phyloP scores from a whole-genome alignment of 768 basidiomycete genomes.

The Sutorius australiensis region DNA sequence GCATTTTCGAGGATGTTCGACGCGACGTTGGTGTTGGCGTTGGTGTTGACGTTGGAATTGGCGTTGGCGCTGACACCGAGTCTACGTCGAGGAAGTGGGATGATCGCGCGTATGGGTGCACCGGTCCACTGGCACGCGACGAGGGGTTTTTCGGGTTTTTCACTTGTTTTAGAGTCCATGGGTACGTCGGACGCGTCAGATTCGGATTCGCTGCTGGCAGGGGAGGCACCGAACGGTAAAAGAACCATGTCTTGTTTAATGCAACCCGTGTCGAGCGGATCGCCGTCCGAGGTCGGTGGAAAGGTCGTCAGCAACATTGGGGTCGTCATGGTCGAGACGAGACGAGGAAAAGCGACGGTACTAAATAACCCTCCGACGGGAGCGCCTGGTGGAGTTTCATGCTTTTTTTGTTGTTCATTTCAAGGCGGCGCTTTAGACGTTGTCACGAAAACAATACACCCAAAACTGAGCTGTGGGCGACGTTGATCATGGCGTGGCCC shows the following conservation, averaged over 20 bases:
- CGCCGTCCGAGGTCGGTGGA: background rate
- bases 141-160: background rate
- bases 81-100: conserved; percentile 17
- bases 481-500: background rate
- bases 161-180: background rate
- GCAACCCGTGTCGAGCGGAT: background rate
- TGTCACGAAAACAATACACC: conserved; percentile 4
- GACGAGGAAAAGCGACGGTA: too few relatives aligned
- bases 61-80: background rate
- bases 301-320: conserved; percentile 5
- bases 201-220: background rate
- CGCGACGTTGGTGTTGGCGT: background rate
- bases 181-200: conserved; percentile 1
- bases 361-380: background rate
- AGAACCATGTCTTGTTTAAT: background rate
- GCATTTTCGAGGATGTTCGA: background rate
- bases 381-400: background rate
- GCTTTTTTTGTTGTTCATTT: conserved; percentile 4
- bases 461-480: conserved; percentile 1
- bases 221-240: background rate
- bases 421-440: background rate
- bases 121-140: conserved; percentile 15
- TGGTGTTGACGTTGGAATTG: too few relatives aligned
- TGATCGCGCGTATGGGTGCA: conserved; percentile 22
- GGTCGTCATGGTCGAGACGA: conserved; percentile 3